Evolutionary conservation across 148 eudicot genomes (phyloP), one percentile per base, ranked within the genome.

Genomic region (Bassia scoparia): DNA sequence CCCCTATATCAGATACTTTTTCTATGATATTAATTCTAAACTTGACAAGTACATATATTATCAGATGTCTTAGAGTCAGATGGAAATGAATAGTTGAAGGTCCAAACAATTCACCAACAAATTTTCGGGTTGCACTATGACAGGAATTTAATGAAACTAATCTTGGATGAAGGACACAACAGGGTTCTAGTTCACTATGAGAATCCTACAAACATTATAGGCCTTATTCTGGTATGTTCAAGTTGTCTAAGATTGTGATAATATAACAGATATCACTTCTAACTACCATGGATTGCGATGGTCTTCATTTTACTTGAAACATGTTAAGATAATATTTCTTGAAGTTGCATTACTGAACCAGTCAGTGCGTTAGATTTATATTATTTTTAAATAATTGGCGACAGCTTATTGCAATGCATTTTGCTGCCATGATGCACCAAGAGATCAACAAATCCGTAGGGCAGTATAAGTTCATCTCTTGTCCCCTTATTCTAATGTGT

Each of bases 111-210:
- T 27, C 46, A 29, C 21, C 37, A 16, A 0, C 65, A 14, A 14
- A 7, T 26, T 54, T 53, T n/a, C n/a, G n/a, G 37, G 9, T 67
- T 34, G 41, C 50, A 50, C 77, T 26, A 31, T 68, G 52, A 69
- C 82, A 87, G 84, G 82, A 64, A 73, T 34, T 26, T 84, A 80
- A 83, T 84, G 79, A 77, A 71, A 49, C 41, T 79, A 73, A 88
- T 88, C 50, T 23, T 86, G 69, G 86, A 81, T 49, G 79, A 70
- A 72, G 89, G 91, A 30, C 84, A 88, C 34, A 86, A 89, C 70
- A 84, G 91, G 72, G 82, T 88, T 53, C n/a, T 89, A 16, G 85
- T 86, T 43, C 84, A 84, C 70, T 76, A 80, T 73, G 86, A n/a
- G n/a, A 80, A 84, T 58, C 85, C 86, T 70, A 74, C 52, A 46